Evolutionary conservation across 805 yeast genomes (phyloP).

Genomic region (Saccharomycopsis babjevae): DNA sequence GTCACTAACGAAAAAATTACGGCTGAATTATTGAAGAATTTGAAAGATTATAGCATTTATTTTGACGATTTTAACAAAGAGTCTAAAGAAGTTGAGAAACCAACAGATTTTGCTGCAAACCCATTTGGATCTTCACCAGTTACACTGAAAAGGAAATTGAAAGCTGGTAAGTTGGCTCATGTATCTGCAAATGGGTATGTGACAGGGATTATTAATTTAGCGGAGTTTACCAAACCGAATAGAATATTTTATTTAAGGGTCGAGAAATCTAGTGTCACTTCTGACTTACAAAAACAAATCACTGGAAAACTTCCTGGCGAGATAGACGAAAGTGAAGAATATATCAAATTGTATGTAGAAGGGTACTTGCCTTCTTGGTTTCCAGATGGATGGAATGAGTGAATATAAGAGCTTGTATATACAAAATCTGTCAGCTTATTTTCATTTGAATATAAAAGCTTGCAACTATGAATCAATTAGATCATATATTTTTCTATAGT

Average conservation of each 20-base stretch:
- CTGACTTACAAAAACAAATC: constrained; percentile 4
- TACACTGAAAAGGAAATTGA: not conserved
- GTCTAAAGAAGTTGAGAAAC: not conserved
- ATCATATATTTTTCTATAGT: too few relatives aligned
- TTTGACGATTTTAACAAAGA: constrained; percentile 5
- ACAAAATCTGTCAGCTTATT: not conserved
- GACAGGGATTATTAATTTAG: constrained; percentile 11
- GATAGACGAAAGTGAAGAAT: constrained; percentile 18
- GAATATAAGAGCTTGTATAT: not conserved
- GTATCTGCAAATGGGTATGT: constrained; percentile 3
- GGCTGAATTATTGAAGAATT: not conserved
- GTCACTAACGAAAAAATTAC: not conserved
- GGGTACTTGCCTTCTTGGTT: constrained; percentile 67
- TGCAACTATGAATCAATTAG: too few relatives aligned
- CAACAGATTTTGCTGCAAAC: not conserved
- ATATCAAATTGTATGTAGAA: constrained; percentile 32
- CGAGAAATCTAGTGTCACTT: constrained; percentile 14
- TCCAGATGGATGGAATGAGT: constrained; percentile 35
- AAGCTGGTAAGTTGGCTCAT: constrained; percentile 9
- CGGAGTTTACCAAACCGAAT: constrained; percentile 10
- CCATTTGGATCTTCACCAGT: constrained; percentile 14
- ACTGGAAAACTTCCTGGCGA: constrained; percentile 3
- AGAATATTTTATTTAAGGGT: constrained; percentile 11
- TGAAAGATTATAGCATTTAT: constrained; percentile 4
- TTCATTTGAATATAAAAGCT: not conserved